Conservation (phyloP, 2,329 filamentous ascomycete species). For the Sclerotinia minor region DNA sequence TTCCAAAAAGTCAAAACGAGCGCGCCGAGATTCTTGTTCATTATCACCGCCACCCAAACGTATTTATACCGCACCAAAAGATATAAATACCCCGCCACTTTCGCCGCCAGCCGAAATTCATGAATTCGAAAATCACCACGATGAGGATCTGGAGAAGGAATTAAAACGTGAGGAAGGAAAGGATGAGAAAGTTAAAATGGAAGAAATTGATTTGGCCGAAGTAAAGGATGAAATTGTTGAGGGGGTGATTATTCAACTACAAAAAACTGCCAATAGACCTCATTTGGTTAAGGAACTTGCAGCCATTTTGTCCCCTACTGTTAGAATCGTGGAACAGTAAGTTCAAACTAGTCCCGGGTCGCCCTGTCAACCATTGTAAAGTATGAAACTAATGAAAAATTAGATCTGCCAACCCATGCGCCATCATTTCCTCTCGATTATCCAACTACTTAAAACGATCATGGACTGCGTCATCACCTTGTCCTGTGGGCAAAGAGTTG, state of each 20-base stretch:
- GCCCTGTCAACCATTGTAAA: conserved; percentile 32
- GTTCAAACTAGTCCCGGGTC: conserved; percentile 43
- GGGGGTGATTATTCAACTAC: conserved; percentile 81
- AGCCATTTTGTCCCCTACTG: conserved; percentile 70
- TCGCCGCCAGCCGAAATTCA: conserved; percentile 59
- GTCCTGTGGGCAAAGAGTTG: conserved; percentile 89
- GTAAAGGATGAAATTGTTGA: conserved; percentile 97
- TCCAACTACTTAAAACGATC: conserved; percentile 86
- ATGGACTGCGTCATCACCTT: conserved; percentile 75
- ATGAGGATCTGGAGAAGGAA: background rate
- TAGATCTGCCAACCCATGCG: conserved; percentile 93
- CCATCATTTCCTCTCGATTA: conserved; percentile 90
- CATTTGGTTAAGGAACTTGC: conserved; percentile 95
- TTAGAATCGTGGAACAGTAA: conserved; percentile 89
- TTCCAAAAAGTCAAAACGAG: conserved; percentile 75
- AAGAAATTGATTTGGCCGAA: conserved; percentile 72
- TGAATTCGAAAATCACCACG: background rate
- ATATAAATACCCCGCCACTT: conserved; percentile 67
- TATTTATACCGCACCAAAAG: background rate
- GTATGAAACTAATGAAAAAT: conserved; percentile 35
- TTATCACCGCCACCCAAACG: conserved; percentile 48
- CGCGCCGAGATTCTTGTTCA: conserved; percentile 58
- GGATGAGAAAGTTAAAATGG: conserved; percentile 37
- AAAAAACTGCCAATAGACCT: conserved; percentile 86
- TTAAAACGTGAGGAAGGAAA: conserved; percentile 29